These are phyloP conservation scores for Pluteus cervinus DNA, from an alignment of 768 basidiomycete genomes.

Conservation along the genomic window DNA sequence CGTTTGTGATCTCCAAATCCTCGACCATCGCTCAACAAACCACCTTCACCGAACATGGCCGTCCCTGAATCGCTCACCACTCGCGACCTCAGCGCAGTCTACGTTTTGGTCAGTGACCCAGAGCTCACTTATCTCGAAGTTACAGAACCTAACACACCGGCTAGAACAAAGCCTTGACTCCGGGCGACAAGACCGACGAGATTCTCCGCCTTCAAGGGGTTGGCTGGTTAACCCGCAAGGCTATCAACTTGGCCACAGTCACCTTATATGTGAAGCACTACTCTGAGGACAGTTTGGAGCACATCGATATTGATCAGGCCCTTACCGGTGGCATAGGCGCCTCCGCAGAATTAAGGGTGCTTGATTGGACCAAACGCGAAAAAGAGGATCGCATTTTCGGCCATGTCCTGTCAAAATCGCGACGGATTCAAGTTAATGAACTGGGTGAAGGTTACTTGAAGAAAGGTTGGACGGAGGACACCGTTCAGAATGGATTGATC, in stretches of 20 bases:
- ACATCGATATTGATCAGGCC: constrained; percentile 60
- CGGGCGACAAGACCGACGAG: constrained; percentile 51
- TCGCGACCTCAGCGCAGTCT: constrained; percentile 1
- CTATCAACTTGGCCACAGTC: constrained; percentile 50
- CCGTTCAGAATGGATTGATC: constrained; percentile 35
- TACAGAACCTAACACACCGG: background rate
- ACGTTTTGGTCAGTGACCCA: background rate
- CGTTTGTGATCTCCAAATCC: too few species aligned
- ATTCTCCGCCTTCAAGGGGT: constrained; percentile 70
- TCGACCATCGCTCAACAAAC: too few species aligned
- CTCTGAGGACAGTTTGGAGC: constrained; percentile 53
- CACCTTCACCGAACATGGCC: too few species aligned
- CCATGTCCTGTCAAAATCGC: constrained; percentile 43
- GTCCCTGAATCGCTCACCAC: too few species aligned
- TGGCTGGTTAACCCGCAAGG: constrained; percentile 63
- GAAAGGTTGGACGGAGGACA: constrained; percentile 34
- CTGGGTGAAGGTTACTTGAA: constrained; percentile 38
- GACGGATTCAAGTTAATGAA: constrained; percentile 42
- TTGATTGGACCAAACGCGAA: constrained; percentile 50
- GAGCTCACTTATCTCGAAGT: background rate
- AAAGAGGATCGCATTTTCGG: constrained; percentile 63
- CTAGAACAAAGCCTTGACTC: constrained; percentile 66
- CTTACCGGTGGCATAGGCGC: constrained; percentile 58
- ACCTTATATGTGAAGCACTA: constrained; percentile 61
- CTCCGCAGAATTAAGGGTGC: constrained; percentile 47